Base-by-base conservation (phyloP, 257 asterid genomes). In the Ligustrum vulgare region DNA sequence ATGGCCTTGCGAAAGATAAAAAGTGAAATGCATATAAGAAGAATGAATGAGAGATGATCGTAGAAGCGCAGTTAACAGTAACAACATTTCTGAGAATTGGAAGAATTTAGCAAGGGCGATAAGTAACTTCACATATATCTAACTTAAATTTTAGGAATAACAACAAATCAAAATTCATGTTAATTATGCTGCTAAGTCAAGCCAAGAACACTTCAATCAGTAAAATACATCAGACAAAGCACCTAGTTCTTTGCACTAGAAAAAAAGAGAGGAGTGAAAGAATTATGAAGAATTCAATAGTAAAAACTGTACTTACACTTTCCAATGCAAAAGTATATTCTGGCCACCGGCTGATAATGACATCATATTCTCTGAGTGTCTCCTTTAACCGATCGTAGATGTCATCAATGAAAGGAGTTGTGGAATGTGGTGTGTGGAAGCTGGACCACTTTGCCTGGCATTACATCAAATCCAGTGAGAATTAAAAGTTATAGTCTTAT, bases 261-360 rank as follows among this genome's bases (percentile, higher is more conserved):
- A 3, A 43, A 43, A 1, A 43, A 43, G 16, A 43, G 47, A 41
- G 51, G 12, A 3, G 12, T 39, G 47, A 8, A 20, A 68, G 62
- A 43, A 41, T n/a, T 35, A 51, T 32, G n/a, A 35, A 43, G 69
- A 49, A 62, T 58, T 36, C 37, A 51, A 22, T 72, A 18, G 36
- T 32, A 33, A 66, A 64, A 64, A 72, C 37, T 35, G 33, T 25
- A 49, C 92, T 23, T 88, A 93, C 97, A 86, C 82, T 84, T 83
- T 94, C 99, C 82, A 94, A 76, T 0, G 86, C 81, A 68, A 88
- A 83, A 69, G 96, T 83, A 71, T 94, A 94, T 74, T 94, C 99
- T 0, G 98, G 99, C 99, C 99, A 94, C 41, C 97, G 92, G 64
- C 90, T 82, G 72, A 94, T 91, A 56, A 94, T 84, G 80, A 88